Conservation (phyloP, 768 basidiomycete species). For the Candolleomyces aberdarensis region DNA sequence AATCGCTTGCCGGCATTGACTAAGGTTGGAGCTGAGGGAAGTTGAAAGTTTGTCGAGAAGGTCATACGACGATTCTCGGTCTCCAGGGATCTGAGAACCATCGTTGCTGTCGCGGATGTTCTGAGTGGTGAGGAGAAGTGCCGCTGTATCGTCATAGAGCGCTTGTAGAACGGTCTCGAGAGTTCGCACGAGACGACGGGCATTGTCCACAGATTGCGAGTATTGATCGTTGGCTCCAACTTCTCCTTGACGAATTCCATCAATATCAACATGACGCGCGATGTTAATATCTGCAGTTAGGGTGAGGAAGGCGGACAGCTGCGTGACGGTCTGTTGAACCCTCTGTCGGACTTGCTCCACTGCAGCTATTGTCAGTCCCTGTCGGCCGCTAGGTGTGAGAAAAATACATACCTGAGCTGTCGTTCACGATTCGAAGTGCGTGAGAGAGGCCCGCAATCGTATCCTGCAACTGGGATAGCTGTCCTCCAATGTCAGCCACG, state of each 20-base stretch:
- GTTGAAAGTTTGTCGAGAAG: conserved; percentile 47
- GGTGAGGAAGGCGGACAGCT: conserved; percentile 55
- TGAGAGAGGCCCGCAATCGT: conserved; percentile 38
- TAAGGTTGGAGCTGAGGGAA: conserved; percentile 55
- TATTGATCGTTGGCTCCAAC: conserved; percentile 50
- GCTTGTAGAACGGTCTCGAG: conserved; percentile 71
- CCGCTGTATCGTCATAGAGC: conserved; percentile 67
- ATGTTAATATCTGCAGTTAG: conserved; percentile 71
- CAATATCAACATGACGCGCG: conserved; percentile 80
- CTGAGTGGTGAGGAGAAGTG: conserved; percentile 60
- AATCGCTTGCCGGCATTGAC: conserved; percentile 53
- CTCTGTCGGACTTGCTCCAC: conserved; percentile 40
- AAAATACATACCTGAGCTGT: conserved; percentile 34
- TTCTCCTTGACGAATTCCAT: conserved; percentile 58
- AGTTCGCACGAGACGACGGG: conserved; percentile 62
- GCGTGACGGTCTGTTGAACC: conserved; percentile 51
- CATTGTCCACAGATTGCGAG: conserved; percentile 63
- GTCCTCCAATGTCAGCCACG: conserved; percentile 49
- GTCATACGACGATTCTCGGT: conserved; percentile 36
- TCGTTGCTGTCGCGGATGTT: conserved; percentile 37
- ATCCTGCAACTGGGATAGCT: conserved; percentile 49
- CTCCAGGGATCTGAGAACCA: conserved; percentile 24
- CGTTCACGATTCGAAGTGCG: conserved; percentile 28
- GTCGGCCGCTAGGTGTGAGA: not conserved
- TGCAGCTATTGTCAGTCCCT: conserved; percentile 11